Conservation (phyloP, 257 asterid species). For the Solanum chiquidenum region DNA sequence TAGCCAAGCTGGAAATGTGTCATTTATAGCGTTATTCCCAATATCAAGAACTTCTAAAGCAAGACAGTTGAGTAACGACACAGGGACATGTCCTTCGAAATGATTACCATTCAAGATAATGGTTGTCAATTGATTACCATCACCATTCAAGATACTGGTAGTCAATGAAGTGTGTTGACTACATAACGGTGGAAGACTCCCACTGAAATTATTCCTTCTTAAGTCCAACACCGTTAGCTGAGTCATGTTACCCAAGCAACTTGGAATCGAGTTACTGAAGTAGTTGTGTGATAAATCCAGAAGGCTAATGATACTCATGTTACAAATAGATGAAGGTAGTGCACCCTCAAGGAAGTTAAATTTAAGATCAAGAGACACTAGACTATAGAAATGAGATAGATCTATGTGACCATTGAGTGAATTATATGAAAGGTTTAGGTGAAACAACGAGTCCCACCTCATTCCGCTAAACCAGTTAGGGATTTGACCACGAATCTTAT, state of each 20-base stretch:
- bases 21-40: background rate
- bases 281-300: background rate
- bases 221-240: background rate
- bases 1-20: background rate
- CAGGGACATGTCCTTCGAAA: background rate
- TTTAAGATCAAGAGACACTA: background rate
- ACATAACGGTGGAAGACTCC: background rate
- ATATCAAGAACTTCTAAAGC: background rate
- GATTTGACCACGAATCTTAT: background rate
- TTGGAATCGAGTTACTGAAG: background rate
- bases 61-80: background rate
- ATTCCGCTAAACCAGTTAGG: background rate
- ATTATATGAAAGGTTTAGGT: slow-evolving; percentile 3
- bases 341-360: background rate
- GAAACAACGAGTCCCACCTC: background rate
- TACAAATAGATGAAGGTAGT: background rate
- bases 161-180: background rate
- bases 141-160: background rate
- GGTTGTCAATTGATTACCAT: background rate
- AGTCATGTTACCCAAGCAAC: background rate
- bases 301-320: background rate
- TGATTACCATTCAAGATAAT: background rate
- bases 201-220: background rate
- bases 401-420: background rate
- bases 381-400: background rate